Conservation (phyloP, 148 eudicot species). For the Vaccinium corymbosum region DNA sequence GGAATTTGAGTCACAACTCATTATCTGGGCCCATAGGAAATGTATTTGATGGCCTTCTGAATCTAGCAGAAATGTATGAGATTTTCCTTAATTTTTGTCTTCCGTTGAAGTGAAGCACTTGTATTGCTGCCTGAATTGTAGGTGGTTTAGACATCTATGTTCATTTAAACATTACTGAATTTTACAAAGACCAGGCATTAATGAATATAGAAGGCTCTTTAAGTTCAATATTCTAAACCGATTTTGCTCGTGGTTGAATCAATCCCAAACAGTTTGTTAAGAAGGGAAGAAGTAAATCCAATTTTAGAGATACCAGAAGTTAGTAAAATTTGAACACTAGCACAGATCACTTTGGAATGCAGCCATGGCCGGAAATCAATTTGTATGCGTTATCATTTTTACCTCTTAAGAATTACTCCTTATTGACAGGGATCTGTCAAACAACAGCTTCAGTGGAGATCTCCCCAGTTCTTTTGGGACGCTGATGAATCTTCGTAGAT, state of each 20-base stretch:
- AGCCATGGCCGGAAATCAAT: not conserved
- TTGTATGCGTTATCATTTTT: not conserved
- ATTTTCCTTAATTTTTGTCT: not conserved
- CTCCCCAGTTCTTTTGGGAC: slow-evolving; percentile 69
- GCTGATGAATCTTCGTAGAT: slow-evolving; percentile 51
- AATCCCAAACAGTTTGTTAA: not conserved
- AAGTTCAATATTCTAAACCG: not conserved
- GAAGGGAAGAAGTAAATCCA: not conserved
- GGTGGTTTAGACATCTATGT: not conserved
- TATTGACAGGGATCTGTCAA: slow-evolving; percentile 77
- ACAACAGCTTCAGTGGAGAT: slow-evolving; percentile 80
- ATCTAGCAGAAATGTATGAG: slow-evolving; percentile 71
- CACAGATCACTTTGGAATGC: slow-evolving; percentile 1
- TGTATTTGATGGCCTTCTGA: slow-evolving; percentile 58
- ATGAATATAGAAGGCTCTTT: not conserved
- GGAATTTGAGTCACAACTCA: slow-evolving; percentile 82
- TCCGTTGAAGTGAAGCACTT: not conserved
- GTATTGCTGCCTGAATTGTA: not conserved
- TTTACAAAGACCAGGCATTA: not conserved
- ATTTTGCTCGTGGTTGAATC: not conserved
- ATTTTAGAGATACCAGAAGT: not conserved
- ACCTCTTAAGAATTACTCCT: not conserved
- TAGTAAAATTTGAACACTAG: not conserved
- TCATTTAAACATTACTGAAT: not conserved
- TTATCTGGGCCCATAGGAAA: slow-evolving; percentile 71